These are phyloP conservation scores for Leishmania guyanensis DNA, from an alignment of 208 protist genomes.

Conservation along the genomic window DNA sequence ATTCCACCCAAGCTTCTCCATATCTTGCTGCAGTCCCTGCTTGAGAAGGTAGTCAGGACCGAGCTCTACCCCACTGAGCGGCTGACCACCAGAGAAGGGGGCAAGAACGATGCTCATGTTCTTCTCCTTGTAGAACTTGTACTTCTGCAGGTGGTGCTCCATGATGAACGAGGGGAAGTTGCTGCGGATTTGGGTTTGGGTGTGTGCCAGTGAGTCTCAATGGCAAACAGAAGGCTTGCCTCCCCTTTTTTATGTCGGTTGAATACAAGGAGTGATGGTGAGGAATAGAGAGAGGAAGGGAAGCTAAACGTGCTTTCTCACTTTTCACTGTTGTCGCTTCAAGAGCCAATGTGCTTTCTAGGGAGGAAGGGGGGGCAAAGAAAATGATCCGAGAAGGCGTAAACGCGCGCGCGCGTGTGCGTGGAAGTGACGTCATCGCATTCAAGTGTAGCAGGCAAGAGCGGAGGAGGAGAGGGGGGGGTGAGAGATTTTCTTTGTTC, in stretches of 20 bases:
- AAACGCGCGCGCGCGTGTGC: background rate
- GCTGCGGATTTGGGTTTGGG: background rate
- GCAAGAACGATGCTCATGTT: conserved; percentile 47
- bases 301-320: background rate
- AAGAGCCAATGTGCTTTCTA: background rate
- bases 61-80: conserved; percentile 46
- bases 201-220: background rate
- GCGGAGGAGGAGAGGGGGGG: background rate
- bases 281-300: background rate
- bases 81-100: conserved; percentile 52
- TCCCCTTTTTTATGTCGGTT: background rate
- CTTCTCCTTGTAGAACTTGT: conserved; percentile 54
- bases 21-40: conserved; percentile 39
- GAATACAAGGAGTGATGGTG: background rate
- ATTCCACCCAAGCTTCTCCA: conserved; percentile 47
- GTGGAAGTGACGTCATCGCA: background rate
- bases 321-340: background rate
- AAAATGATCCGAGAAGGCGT: background rate
- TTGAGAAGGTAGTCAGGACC: conserved; percentile 49
- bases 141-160: conserved; percentile 29
- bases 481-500: background rate
- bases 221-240: background rate
- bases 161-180: conserved; percentile 3
- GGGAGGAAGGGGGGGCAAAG: background rate
- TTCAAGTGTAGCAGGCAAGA: background rate